Percentiles rank a stretch among this genome's conserved stretches.
These are phyloP conservation scores for Ostreobium quekettii DNA, from an alignment of 139 green algal genomes.

Conservation along the genomic window DNA sequence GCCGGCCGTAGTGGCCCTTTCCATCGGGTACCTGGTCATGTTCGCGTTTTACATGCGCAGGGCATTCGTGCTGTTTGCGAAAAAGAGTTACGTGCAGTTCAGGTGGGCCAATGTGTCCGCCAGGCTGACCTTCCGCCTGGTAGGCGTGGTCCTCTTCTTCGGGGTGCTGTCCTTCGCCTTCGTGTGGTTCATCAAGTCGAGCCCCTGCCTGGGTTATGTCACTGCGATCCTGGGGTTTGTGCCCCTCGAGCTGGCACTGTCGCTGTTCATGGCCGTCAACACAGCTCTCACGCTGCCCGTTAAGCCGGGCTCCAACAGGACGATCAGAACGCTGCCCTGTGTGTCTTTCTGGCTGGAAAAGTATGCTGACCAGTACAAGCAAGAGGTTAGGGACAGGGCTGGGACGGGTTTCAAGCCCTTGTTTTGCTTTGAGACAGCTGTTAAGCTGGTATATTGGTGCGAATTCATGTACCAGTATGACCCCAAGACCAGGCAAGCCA, in stretches of 20 bases:
- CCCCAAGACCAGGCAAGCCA: neutral
- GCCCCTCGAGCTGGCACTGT: neutral
- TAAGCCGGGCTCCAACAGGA: too few relatives aligned
- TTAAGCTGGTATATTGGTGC: constrained; percentile 25
- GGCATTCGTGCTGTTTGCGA: neutral
- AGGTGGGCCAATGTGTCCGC: neutral
- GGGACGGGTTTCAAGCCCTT: constrained; percentile 17
- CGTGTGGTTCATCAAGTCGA: neutral
- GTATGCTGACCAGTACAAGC: neutral
- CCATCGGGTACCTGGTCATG: neutral
- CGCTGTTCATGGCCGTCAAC: neutral
- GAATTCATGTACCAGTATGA: neutral
- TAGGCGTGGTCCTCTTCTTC: neutral
- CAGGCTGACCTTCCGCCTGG: neutral
- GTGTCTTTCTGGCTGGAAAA: neutral
- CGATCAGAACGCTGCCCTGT: too few relatives aligned
- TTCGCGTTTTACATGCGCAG: neutral
- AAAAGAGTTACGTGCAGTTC: neutral
- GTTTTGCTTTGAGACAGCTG: constrained; percentile 38
- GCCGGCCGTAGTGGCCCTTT: neutral
- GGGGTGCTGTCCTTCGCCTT: neutral
- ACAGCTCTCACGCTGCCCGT: neutral
- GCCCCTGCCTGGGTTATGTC: neutral
- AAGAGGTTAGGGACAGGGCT: neutral
- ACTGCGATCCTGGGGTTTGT: neutral